These are phyloP conservation scores for Phanerochaete sordida DNA, from an alignment of 768 basidiomycete species.

Conservation along the genomic window DNA sequence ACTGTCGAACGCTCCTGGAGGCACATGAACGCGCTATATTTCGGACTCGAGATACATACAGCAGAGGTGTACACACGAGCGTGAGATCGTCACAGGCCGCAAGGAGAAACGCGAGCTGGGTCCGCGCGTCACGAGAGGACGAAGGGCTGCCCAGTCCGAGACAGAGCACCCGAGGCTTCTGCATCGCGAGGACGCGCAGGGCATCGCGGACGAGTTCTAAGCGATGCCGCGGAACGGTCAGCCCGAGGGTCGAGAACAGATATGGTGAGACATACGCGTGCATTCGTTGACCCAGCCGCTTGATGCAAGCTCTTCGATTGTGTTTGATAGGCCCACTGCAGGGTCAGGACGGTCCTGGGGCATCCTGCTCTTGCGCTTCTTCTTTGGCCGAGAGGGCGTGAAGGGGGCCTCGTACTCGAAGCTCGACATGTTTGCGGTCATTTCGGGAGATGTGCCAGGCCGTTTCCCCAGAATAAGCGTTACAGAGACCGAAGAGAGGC, in stretches of 20 bases:
- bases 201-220: slow-evolving; percentile 23
- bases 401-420: slow-evolving; percentile 29
- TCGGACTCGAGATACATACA: slow-evolving; percentile 12
- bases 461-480: neutral
- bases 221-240: slow-evolving; percentile 8
- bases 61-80: slow-evolving; percentile 49
- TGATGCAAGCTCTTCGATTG: slow-evolving; percentile 43
- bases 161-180: slow-evolving; percentile 46
- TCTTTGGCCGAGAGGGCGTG: slow-evolving; percentile 46
- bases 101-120: slow-evolving; percentile 66
- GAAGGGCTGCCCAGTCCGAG: slow-evolving; percentile 75
- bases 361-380: slow-evolving; percentile 44
- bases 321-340: slow-evolving; percentile 36
- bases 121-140: slow-evolving; percentile 55
- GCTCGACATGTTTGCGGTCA: neutral
- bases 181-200: slow-evolving; percentile 14
- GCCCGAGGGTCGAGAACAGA: slow-evolving; percentile 5
- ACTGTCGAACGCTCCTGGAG: slow-evolving; percentile 46
- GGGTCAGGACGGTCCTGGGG: slow-evolving; percentile 31
- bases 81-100: slow-evolving; percentile 47
- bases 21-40: slow-evolving; percentile 16
- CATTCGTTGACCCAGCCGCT: slow-evolving; percentile 54
- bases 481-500: neutral
- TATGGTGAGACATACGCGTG: slow-evolving; percentile 52
- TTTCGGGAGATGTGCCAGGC: neutral